Evolutionary conservation across 2,329 filamentous ascomycete species (phyloP), one percentile per base, ranked within the genome.

Genomic region (Penicillium brasilianum): DNA sequence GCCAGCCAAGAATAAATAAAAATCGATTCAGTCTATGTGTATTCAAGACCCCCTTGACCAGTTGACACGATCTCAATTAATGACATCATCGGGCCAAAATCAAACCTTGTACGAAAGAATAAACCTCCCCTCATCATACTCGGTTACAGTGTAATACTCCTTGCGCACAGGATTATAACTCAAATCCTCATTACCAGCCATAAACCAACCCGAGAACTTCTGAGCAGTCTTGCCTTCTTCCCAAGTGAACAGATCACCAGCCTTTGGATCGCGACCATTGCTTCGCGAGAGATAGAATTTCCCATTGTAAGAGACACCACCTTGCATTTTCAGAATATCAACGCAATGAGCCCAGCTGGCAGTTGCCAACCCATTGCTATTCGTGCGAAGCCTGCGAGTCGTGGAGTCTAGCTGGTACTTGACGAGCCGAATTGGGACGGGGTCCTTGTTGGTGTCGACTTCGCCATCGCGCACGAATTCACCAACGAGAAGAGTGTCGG

Each of bases 261-360:
- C 61, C 28, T 59, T 69, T 14, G 55, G 66, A 8, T 69, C 69
- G 13, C 55, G 48, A 37, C 67, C 67, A 14, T 76, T 76, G 60
- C 72, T 77, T 9, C 71, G 62, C n/a, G 71, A 72, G 54, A 78
- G 67, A 61, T 73, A 77, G 50, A 76, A 70, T 56, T 71, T 71
- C 14, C 67, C 68, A 13, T 75, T 64, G 5, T 66, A 70, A 25
- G 70, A 68, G 30, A 76, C 73, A 30, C 67, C 74, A 18, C 76
- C 76, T 53, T 78, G 76, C 64, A 76, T 70, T 28, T 70, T 67
- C 36, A 69, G 60, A 52, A 77, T 72, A 49, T 69, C 59, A 41
- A 76, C 68, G 59, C 72, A 77, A 59, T 72, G 71, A 0, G 73
- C 75, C 71, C 71, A 77, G 18, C 63, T 68, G 0, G 71, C 73